phyloP scores from a whole-genome alignment of 352 stramenopile species.

The Pythium dissimile region DNA sequence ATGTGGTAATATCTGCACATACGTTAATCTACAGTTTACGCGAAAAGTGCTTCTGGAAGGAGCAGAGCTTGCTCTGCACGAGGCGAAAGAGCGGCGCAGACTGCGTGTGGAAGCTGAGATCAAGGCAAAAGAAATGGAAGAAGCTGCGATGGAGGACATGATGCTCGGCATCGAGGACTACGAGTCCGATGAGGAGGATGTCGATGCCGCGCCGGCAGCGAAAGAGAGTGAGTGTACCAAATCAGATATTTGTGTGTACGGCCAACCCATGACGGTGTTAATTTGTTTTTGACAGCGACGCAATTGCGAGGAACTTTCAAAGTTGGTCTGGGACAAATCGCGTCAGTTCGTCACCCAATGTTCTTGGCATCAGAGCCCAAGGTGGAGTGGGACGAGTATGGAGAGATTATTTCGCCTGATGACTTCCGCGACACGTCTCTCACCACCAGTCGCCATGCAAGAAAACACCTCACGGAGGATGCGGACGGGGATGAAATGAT shows the following conservation, averaged over 20 bases:
- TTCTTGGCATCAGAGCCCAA: conserved; percentile 86
- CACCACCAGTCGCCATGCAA: conserved; percentile 52
- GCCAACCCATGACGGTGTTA: background rate
- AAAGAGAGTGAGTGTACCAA: conserved; percentile 31
- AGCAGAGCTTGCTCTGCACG: conserved; percentile 78
- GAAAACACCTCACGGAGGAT: conserved; percentile 60
- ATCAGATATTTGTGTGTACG: too few species aligned
- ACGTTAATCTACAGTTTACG: conserved; percentile 31
- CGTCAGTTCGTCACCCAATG: conserved; percentile 83
- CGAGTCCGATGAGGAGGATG: conserved; percentile 75
- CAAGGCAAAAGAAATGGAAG: conserved; percentile 87
- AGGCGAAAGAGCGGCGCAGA: conserved; percentile 83
- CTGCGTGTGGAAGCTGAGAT: conserved; percentile 82
- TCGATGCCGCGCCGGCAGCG: conserved; percentile 22
- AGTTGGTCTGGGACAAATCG: conserved; percentile 80
- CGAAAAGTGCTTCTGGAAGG: conserved; percentile 78
- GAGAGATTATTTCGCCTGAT: conserved; percentile 84
- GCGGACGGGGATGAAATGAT: conserved; percentile 65
- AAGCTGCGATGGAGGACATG: conserved; percentile 90
- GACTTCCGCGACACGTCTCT: conserved; percentile 80
- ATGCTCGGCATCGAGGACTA: conserved; percentile 91
- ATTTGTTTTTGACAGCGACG: conserved; percentile 27
- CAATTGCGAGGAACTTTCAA: conserved; percentile 86
- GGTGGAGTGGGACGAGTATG: conserved; percentile 89
- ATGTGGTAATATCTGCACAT: too few species aligned